These are phyloP conservation scores for Vigna radiata DNA, from an alignment of 306 rosid species.

Conservation along the genomic window DNA sequence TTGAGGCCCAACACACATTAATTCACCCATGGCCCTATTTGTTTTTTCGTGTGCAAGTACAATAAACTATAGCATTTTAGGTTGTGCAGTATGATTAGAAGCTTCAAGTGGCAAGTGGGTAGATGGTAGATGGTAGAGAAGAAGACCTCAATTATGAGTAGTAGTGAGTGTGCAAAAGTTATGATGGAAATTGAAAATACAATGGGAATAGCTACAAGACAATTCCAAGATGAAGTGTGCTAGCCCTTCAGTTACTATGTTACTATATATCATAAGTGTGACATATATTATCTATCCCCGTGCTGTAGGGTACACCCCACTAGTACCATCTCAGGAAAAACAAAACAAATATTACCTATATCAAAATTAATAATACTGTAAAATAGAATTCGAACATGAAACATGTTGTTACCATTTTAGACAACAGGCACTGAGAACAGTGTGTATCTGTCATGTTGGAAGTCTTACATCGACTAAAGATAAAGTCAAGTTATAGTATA, in stretches of 20 bases:
- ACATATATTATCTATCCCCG: conserved; percentile 39
- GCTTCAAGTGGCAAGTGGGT: conserved; percentile 43
- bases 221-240: conserved; percentile 39
- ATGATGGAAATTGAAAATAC: conserved; percentile 24
- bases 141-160: conserved; percentile 41
- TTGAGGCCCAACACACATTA: conserved; percentile 60
- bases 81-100: conserved; percentile 50
- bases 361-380: conserved; percentile 40
- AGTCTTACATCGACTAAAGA: too few species aligned
- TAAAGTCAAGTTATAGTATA: too few species aligned
- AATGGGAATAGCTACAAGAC: conserved; percentile 35
- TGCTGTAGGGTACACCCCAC: conserved; percentile 39
- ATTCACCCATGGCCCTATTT: conserved; percentile 50
- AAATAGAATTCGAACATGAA: conserved; percentile 40
- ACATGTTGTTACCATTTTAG: conserved; percentile 49
- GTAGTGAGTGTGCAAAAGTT: neutral
- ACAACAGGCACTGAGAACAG: conserved; percentile 24
- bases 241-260: conserved; percentile 28
- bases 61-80: conserved; percentile 37
- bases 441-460: too few species aligned
- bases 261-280: conserved; percentile 38
- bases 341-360: conserved; percentile 38
- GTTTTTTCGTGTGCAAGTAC: conserved; percentile 46
- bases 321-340: conserved; percentile 38
- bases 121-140: conserved; percentile 42